Conservation (phyloP, 179 eudicot species). For the Spergularia azorica region DNA sequence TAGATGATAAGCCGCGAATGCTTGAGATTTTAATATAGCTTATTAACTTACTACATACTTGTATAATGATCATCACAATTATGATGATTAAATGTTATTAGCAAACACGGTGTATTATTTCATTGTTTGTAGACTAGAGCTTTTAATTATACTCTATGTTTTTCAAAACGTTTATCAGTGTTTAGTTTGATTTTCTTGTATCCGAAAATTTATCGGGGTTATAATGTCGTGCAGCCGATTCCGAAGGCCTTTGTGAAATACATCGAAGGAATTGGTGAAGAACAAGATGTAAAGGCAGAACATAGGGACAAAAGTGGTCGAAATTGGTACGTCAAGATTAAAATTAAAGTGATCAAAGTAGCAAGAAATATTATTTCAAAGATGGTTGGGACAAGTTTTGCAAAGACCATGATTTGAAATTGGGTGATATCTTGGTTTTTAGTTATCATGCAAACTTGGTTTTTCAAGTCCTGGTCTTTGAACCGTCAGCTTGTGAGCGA, state of each 20-base stretch:
- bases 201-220: too few species aligned
- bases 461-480: slow-evolving; percentile 26
- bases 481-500: slow-evolving; percentile 24
- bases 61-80: too few species aligned
- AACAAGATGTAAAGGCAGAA: neutral
- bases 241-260: slow-evolving; percentile 27
- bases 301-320: slow-evolving; percentile 1
- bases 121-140: too few species aligned
- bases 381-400: slow-evolving; percentile 31
- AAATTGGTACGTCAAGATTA: slow-evolving; percentile 20
- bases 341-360: neutral
- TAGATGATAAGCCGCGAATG: too few species aligned
- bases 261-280: neutral
- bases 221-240: slow-evolving; percentile 15
- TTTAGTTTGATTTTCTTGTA: too few species aligned
- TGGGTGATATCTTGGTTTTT: slow-evolving; percentile 34
- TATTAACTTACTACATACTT: too few species aligned
- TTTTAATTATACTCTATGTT: too few species aligned
- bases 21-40: too few species aligned
- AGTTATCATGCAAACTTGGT: slow-evolving; percentile 4
- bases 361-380: slow-evolving; percentile 6
- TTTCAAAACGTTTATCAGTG: too few species aligned
- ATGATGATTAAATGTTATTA: too few species aligned
- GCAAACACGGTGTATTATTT: too few species aligned
- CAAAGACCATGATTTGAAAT: slow-evolving; percentile 15